These are phyloP conservation scores for Houttuynia cordata DNA, from an alignment of 164 flowering plant species.

Conservation along the genomic window DNA sequence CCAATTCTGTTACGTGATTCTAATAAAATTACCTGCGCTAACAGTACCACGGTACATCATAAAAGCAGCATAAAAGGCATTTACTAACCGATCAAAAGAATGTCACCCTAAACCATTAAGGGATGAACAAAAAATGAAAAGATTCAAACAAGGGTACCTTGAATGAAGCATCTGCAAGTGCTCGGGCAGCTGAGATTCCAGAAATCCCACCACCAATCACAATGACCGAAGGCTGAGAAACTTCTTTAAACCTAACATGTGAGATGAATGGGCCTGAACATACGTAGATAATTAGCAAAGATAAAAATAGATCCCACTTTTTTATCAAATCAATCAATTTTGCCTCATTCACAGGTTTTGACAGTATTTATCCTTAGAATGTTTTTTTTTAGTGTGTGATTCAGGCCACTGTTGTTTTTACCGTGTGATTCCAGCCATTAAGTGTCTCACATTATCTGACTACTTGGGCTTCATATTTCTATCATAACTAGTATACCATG, in stretches of 20 bases:
- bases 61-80: neutral
- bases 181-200: conserved; percentile 74
- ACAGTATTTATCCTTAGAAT: too few relatives aligned
- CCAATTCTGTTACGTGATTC: conserved; percentile 89
- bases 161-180: conserved; percentile 52
- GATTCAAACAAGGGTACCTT: conserved; percentile 28
- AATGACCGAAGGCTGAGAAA: conserved; percentile 56
- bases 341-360: too few relatives aligned
- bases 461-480: too few relatives aligned
- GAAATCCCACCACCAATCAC: conserved; percentile 92
- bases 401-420: too few relatives aligned
- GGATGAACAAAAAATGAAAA: neutral
- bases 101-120: neutral
- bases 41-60: neutral
- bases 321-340: neutral
- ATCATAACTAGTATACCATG: too few relatives aligned
- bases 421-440: too few relatives aligned
- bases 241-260: conserved; percentile 24
- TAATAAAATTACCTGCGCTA: conserved; percentile 50
- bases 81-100: neutral
- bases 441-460: too few relatives aligned
- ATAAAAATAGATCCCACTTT: neutral
- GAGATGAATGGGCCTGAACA: conserved; percentile 31
- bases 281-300: neutral
- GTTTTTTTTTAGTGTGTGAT: too few relatives aligned